Conservation (phyloP, 1,284 basidiomycete genomes). For the Ganoderma resinaceum region DNA sequence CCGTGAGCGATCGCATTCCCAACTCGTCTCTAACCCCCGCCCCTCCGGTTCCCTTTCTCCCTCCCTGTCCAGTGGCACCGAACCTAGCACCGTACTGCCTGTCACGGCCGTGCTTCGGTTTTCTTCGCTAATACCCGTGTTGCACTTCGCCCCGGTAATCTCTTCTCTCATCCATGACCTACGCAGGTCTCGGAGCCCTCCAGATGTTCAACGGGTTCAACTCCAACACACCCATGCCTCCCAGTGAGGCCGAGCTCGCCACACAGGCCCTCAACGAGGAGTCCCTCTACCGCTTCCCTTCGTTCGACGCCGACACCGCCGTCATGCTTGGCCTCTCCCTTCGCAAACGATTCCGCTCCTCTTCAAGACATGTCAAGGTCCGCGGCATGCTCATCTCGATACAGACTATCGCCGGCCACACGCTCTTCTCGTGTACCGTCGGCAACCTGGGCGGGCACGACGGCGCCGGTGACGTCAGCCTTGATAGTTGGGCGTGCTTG, state of each 20-base stretch:
- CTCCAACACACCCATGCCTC: constrained; percentile 51
- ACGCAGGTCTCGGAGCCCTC: constrained; percentile 14
- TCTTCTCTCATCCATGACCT: constrained; percentile 2
- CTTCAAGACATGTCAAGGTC: constrained; percentile 72
- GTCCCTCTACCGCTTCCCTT: constrained; percentile 67
- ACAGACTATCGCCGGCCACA: constrained; percentile 79
- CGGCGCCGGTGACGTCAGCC: constrained; percentile 75
- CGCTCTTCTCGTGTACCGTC: constrained; percentile 80
- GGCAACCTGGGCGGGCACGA: constrained; percentile 72
- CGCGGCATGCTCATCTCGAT: constrained; percentile 81
- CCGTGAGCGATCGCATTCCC: neutral
- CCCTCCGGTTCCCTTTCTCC: neutral
- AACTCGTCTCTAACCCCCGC: neutral
- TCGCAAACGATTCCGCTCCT: constrained; percentile 80
- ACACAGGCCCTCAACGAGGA: constrained; percentile 75
- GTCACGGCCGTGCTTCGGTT: neutral
- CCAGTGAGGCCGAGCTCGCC: constrained; percentile 75
- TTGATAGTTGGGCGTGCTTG: constrained; percentile 79
- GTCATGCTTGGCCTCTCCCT: constrained; percentile 81
- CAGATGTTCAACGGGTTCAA: constrained; percentile 64
- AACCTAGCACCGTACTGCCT: neutral
- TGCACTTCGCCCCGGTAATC: neutral
- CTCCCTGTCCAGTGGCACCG: neutral
- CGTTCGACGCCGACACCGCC: constrained; percentile 78
- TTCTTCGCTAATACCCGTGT: neutral